Conservation (phyloP, 176 grass and related monocot genomes). For the Tuctoria greenei region DNA sequence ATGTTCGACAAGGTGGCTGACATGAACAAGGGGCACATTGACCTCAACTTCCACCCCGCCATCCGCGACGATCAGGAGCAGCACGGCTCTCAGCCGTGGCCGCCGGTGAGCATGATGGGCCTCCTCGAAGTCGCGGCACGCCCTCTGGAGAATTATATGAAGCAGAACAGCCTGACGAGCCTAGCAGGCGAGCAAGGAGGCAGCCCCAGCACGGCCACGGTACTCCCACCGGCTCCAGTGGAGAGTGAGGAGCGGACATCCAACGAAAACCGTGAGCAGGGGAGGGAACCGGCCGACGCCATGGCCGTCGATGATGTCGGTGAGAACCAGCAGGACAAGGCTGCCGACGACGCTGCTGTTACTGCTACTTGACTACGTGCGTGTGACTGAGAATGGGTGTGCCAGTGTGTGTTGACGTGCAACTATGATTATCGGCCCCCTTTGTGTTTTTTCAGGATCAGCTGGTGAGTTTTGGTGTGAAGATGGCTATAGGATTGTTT, state of each 20-base stretch:
- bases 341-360: slow-evolving; percentile 34
- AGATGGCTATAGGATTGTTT: slow-evolving; percentile 43
- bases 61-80: slow-evolving; percentile 36
- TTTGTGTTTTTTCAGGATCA: slow-evolving; percentile 31
- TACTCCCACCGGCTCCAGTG: not conserved
- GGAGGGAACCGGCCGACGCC: slow-evolving; percentile 30
- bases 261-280: slow-evolving; percentile 55
- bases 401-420: slow-evolving; percentile 10
- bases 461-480: slow-evolving; percentile 57
- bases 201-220: slow-evolving; percentile 44
- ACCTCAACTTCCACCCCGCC: slow-evolving; percentile 79
- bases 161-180: slow-evolving; percentile 71
- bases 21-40: slow-evolving; percentile 61
- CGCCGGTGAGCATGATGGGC: slow-evolving; percentile 70
- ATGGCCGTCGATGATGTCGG: slow-evolving; percentile 45
- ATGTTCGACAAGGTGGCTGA: slow-evolving; percentile 53
- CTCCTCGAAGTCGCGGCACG: slow-evolving; percentile 74
- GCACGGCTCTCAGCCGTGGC: slow-evolving; percentile 21
- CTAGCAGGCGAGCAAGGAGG: slow-evolving; percentile 64
- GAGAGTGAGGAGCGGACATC: slow-evolving; percentile 67
- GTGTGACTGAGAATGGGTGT: not conserved
- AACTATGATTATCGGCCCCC: slow-evolving; percentile 25
- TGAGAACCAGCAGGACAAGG: slow-evolving; percentile 37
- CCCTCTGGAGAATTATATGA: slow-evolving; percentile 85
- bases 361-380: slow-evolving; percentile 14